Evolutionary conservation across 768 basidiomycete genomes (phyloP), one percentile per base, ranked within the genome.

Genomic region (Leccinum broughii): DNA sequence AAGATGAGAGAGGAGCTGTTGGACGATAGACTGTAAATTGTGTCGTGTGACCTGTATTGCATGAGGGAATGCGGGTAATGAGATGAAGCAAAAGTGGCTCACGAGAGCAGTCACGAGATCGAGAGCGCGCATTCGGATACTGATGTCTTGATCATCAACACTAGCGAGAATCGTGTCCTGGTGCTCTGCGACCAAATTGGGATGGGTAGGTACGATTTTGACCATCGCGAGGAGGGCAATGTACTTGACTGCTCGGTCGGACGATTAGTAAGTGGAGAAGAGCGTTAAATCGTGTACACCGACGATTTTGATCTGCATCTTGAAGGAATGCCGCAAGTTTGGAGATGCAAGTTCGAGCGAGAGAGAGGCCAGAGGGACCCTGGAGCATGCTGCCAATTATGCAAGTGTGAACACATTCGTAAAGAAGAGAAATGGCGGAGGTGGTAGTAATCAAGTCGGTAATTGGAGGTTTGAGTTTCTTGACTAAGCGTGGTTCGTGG

Each of bases 331-430:
- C 85, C 22, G 94, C 92, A 39, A 99, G 81, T 74, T 99, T 99
- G 30, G 93, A 91, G 39, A 96, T 93, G 67, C 97, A 99, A 11
- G 88, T 85, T 60, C 81, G 81, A 6, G 97, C 97, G 51, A 99
- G 78, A 3, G 87, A 78, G 70, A 89, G 82, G 11, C 92, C 93
- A 32, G 88, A 85, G 22, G 85, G 59, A 4, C 88, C 90, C 65
- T 89, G 88, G 10, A 98, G 81, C 93, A 99, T 98, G 7, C 92
- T 94, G 9, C 97, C 96, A 11, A 93, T 93, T 65, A 99, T 98
- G 67, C 94, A 98, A 0, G 97, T 98, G 66, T 95, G 91, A 1
- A 99, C 96, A 73, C 97, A 99, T 78, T 99, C 97, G 72, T 98
- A 99, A 14, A 99, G 77, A 24, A 99, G 79, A 24, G 95, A 98